Conservation (phyloP, 148 eudicot genomes). For the Chenopodium formosanum region DNA sequence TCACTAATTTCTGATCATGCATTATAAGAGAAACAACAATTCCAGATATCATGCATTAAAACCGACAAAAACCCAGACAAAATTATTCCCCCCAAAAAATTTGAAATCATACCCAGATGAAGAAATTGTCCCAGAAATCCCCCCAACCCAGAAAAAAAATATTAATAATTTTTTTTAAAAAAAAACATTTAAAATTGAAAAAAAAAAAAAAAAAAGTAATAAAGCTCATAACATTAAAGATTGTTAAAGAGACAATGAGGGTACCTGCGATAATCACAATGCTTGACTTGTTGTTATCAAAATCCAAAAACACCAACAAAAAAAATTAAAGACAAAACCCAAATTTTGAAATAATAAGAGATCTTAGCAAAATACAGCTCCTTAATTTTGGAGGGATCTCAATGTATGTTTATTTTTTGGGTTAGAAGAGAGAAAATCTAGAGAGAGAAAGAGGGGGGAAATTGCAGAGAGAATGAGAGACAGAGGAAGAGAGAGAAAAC, state of each 20-base stretch:
- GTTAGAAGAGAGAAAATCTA: conserved; percentile 7
- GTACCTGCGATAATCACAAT: conserved; percentile 31
- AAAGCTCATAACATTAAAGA: conserved; percentile 3
- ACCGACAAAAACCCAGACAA: conserved; percentile 23
- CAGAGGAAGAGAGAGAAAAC: conserved; percentile 24
- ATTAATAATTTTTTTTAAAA: not conserved
- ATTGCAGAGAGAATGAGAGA: conserved; percentile 11
- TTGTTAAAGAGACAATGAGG: not conserved
- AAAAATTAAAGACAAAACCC: conserved; percentile 11
- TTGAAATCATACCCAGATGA: conserved; percentile 28
- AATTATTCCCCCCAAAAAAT: not conserved
- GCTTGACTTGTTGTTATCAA: conserved; percentile 1
- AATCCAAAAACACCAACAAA: not conserved
- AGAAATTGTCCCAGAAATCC: conserved; percentile 11
- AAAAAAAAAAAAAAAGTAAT: no score
- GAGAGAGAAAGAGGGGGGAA: conserved; percentile 13
- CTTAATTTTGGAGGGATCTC: conserved; percentile 21
- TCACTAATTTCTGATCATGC: conserved; percentile 15
- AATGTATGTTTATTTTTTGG: not conserved
- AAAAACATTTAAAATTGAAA: not conserved
- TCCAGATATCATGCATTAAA: not conserved
- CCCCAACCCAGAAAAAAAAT: not conserved
- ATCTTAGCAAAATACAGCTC: conserved; percentile 22
- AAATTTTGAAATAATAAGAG: conserved; percentile 10
- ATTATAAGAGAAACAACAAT: not conserved